phyloP scores from a whole-genome alignment of 345 rosid species.

The Salix koriyanagi region DNA sequence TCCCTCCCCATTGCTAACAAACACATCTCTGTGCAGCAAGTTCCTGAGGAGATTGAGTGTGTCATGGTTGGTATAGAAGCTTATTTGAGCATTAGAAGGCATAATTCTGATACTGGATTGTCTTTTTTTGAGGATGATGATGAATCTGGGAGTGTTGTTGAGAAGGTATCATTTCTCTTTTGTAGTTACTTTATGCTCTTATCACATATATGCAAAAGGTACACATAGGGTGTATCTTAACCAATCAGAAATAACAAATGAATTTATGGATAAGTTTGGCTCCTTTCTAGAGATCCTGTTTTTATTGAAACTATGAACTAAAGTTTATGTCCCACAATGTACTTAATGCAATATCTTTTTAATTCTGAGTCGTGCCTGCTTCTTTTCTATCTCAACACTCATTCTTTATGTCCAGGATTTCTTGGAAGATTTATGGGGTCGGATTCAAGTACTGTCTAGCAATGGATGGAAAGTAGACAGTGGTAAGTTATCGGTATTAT shows the following conservation, averaged over 20 bases:
- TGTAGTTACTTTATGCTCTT: background rate
- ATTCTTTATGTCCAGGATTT: slow-evolving; percentile 61
- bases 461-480: slow-evolving; percentile 95
- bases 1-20: background rate
- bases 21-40: slow-evolving; percentile 62
- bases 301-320: background rate
- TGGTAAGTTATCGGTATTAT: slow-evolving; percentile 39
- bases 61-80: slow-evolving; percentile 88
- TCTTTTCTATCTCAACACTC: background rate
- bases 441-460: slow-evolving; percentile 63
- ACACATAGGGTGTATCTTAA: background rate
- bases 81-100: slow-evolving; percentile 86
- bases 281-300: background rate
- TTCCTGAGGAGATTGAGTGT: slow-evolving; percentile 91
- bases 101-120: slow-evolving; percentile 57
- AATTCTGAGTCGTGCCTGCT: background rate
- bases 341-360: background rate
- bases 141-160: slow-evolving; percentile 41
- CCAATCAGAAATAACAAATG: background rate
- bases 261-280: background rate
- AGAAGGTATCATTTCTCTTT: slow-evolving; percentile 49
- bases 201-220: background rate
- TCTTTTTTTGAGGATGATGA: slow-evolving; percentile 64
- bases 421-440: slow-evolving; percentile 86
- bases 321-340: background rate